phyloP scores from a whole-genome alignment of 768 basidiomycete species.

The Trametes punicea region DNA sequence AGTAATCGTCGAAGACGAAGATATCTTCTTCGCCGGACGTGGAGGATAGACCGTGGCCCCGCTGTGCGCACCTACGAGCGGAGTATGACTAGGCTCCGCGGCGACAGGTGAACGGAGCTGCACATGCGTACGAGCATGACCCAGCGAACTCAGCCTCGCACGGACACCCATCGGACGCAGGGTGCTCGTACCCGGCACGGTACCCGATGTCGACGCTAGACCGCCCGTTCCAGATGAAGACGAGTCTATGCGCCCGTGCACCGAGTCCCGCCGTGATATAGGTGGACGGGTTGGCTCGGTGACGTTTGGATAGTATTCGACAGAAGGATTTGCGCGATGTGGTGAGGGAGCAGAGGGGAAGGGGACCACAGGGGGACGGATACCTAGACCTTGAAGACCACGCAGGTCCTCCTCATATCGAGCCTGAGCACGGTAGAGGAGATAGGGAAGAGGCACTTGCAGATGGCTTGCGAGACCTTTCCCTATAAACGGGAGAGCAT shows the following conservation, averaged over 20 bases:
- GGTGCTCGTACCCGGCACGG: slow-evolving; percentile 17
- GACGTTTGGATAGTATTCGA: slow-evolving; percentile 25
- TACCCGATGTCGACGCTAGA: background rate
- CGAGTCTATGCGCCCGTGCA: slow-evolving; percentile 3
- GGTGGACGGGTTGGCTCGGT: slow-evolving; percentile 8
- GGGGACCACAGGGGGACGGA: slow-evolving; percentile 47
- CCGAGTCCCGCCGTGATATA: slow-evolving; percentile 6
- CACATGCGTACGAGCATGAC: slow-evolving; percentile 45
- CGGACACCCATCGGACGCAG: slow-evolving; percentile 60
- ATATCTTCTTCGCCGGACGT: slow-evolving; percentile 44
- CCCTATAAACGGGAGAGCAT: slow-evolving; percentile 44
- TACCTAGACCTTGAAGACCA: slow-evolving; percentile 59
- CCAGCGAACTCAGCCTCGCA: slow-evolving; percentile 67
- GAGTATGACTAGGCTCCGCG: background rate
- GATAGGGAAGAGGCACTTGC: slow-evolving; percentile 78
- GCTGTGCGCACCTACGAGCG: too few relatives aligned
- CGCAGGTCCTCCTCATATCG: slow-evolving; percentile 84
- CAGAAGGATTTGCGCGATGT: slow-evolving; percentile 12
- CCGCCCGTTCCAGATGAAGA: background rate
- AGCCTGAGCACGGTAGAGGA: slow-evolving; percentile 79
- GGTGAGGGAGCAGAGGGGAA: slow-evolving; percentile 31
- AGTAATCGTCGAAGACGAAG: slow-evolving; percentile 71
- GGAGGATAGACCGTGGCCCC: too few relatives aligned
- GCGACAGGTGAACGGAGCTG: slow-evolving; percentile 16
- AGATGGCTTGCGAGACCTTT: slow-evolving; percentile 79